These are phyloP conservation scores for Isatis tinctoria DNA, from an alignment of 345 rosid species.

Conservation along the genomic window DNA sequence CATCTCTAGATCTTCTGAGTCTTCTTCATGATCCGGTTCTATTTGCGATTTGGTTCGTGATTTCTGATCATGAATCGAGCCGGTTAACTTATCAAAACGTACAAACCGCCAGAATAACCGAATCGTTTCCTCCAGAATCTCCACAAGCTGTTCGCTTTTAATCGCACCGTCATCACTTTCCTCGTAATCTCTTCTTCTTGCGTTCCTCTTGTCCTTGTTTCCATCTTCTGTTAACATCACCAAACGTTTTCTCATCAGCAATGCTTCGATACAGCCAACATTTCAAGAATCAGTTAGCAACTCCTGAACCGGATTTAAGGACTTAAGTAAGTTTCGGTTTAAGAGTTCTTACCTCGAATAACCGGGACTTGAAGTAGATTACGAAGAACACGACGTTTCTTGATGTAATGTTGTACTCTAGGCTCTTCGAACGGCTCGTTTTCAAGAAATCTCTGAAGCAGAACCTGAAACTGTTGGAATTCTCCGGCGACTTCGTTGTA, in stretches of 20 bases:
- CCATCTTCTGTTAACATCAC: slow-evolving; percentile 58
- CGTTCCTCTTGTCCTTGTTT: slow-evolving; percentile 44
- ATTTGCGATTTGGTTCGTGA: slow-evolving; percentile 43
- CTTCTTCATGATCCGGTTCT: slow-evolving; percentile 54
- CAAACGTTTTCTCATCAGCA: too few relatives aligned
- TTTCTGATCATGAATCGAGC: slow-evolving; percentile 31
- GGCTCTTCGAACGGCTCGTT: slow-evolving; percentile 81
- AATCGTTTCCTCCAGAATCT: slow-evolving; percentile 88
- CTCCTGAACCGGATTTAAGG: background rate
- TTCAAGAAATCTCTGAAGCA: slow-evolving; percentile 83
- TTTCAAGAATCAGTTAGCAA: background rate
- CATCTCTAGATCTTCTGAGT: slow-evolving; percentile 48
- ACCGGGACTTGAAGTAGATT: slow-evolving; percentile 90
- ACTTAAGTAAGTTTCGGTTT: background rate
- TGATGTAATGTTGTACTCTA: slow-evolving; percentile 62
- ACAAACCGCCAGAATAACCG: slow-evolving; percentile 81
- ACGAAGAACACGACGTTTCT: slow-evolving; percentile 65
- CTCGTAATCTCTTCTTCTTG: slow-evolving; percentile 32
- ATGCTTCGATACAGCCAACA: background rate
- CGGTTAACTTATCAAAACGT: slow-evolving; percentile 68
- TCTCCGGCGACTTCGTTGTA: slow-evolving; percentile 89
- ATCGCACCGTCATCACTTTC: slow-evolving; percentile 29
- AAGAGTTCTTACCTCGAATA: slow-evolving; percentile 56
- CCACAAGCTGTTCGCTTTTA: slow-evolving; percentile 61
- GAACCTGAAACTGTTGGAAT: slow-evolving; percentile 88